Base-by-base conservation (phyloP, 1,284 basidiomycete species). In the Apiotrichum porosum region DNA sequence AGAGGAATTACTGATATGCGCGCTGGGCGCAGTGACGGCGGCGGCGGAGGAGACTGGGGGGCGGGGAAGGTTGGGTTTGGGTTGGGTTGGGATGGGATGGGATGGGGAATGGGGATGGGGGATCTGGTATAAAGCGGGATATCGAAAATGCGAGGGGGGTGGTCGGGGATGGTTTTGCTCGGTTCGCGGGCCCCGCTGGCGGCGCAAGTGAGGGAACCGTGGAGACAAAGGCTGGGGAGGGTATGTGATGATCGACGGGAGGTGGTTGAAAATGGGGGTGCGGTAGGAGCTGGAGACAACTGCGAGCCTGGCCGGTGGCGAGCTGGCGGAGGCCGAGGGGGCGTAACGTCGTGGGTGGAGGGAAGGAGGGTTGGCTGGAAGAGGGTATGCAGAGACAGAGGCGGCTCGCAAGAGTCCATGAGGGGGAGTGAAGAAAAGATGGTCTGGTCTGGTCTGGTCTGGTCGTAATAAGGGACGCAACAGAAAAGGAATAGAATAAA, bases 251-350 rank as follows among this genome's bases (percentile, higher is more conserved):
- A n/a, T n/a, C n/a, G n/a, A n/a, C n/a, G n/a, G n/a, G n/a, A n/a
- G n/a, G n/a, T n/a, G n/a, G n/a, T n/a, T n/a, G n/a, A n/a, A n/a
- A n/a, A n/a, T n/a, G n/a, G 26, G 26, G 26, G 26, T 28, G 26
- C 36, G n/a, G 15, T 36, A 28, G 13, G 54, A 49, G 18, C n/a
- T n/a, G n/a, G n/a, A n/a, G n/a, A n/a, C n/a, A n/a, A n/a, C n/a
- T n/a, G n/a, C n/a, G n/a, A n/a, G n/a, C n/a, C n/a, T 49, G 45
- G 9, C 19, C 15, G 52, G 52, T 57, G 8, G 57, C 48, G 38
- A 49, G 53, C 46, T 68, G 60, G 3, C 63, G 37, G 6, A 69
- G 48, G 1, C 68, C 68, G 38, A 68, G 65, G 26, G 30, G 26
- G 26, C 26, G 26, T 28, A 12, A 28, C 26, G 26, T 45, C 17